phyloP scores from a whole-genome alignment of 345 rosid genomes.

The sweet orange (Citrus sinensis) region DVS_A1.0 CM039163.1:42276001-42276500 shows the following conservation, averaged over 20 bases:
- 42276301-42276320: conserved; percentile 62
- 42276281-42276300: conserved; percentile 54
- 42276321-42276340: conserved; percentile 63
- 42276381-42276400: conserved; percentile 91
- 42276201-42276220: conserved; percentile 69
- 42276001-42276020: conserved; percentile 48
- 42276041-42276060: conserved; percentile 59
- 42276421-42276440: conserved; percentile 84
- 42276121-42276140: conserved; percentile 92
- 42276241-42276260: conserved; percentile 91
- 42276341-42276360: conserved; percentile 67
- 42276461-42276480: conserved; percentile 99
- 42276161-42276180: conserved; percentile 77
- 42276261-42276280: conserved; percentile 53
- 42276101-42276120: conserved; percentile 55
- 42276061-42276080: conserved; percentile 72
- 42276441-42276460: conserved; percentile 91
- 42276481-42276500: conserved; percentile 81
- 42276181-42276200: conserved; percentile 96
- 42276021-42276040: conserved; percentile 48
- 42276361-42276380: conserved; percentile 72
- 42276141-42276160: conserved; percentile 80
- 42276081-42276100: conserved; percentile 72
- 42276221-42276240: conserved; percentile 75
- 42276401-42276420: conserved; percentile 72